Base-by-base conservation (phyloP, 2,329 filamentous ascomycete genomes). In the Pyrenophora seminiperda region DNA sequence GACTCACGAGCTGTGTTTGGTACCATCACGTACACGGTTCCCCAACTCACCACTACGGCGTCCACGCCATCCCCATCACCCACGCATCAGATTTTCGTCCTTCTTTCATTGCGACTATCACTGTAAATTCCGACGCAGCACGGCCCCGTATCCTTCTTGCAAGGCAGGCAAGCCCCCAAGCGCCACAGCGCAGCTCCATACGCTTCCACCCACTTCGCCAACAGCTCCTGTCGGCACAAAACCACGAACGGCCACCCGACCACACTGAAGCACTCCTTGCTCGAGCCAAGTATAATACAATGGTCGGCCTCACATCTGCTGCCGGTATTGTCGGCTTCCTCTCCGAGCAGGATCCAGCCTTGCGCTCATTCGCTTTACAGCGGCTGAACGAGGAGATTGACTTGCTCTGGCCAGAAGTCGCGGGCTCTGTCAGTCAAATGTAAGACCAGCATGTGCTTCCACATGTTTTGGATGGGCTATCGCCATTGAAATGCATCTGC, bases 351-450 rank as follows among this genome's bases (percentile, higher is more conserved):
- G 94, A 97, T 77, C 84, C 89, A 49, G 91, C 96, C 76, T 86
- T 99, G 75, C 92, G 91, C 81, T 86, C 93, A 65, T 99, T 97
- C 73, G 94, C 94, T 61, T 82, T 99, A 62, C 90, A 96, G 78
- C 92, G 90, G 62, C 84, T 99, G 69, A 96, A 99, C 77, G 89
- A 94, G 66, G 90, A 97, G 71, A 96, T 99, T 67, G 92, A 97
- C 75, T 89, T 93, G 58, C 85, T 99, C 63, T 99, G 94, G 94
- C 95, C 92, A 55, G 94, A 99, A 77, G 92, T 99, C 58, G 93
- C 94, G 44, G 90, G 88, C 49, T 89, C 91, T 52, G 84, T 99
- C 69, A 91, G 88, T 70, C 88, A 96, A 77, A 97, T 99, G 93
- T 97, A 83, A 76, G 85, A 76, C 31, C 27, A 33, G 20, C 38